Percentiles rank a stretch among this genome's conserved stretches.
Evolutionary conservation across 345 rosid species (phyloP).

Genomic region (Brassica carinata): DNA sequence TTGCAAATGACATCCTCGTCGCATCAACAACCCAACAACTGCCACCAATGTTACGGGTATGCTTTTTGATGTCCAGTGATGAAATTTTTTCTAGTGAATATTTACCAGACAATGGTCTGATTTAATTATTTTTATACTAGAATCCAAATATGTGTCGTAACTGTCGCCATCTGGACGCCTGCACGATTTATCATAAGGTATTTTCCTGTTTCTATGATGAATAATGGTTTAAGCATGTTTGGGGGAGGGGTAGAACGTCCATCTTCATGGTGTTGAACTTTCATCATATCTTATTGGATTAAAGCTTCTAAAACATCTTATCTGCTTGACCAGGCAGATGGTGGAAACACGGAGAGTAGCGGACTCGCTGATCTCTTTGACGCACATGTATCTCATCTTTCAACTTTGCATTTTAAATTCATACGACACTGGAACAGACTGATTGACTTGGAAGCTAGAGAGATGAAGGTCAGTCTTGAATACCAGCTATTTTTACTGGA

Average conservation of each 20-base stretch:
- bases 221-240: not conserved
- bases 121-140: constrained; percentile 45
- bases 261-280: constrained; percentile 22
- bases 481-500: constrained; percentile 6
- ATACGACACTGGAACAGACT: constrained; percentile 78
- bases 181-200: constrained; percentile 96
- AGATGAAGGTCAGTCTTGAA: constrained; percentile 60
- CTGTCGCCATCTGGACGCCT: constrained; percentile 88
- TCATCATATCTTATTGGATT: constrained; percentile 14
- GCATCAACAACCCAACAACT: constrained; percentile 72
- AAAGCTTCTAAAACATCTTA: constrained; percentile 13
- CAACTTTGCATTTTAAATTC: constrained; percentile 60
- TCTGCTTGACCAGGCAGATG: constrained; percentile 69
- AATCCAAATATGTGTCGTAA: constrained; percentile 77
- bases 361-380: constrained; percentile 84
- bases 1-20: constrained; percentile 75
- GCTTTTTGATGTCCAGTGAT: constrained; percentile 32
- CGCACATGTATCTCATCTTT: constrained; percentile 67
- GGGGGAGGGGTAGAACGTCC: not conserved
- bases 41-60: constrained; percentile 88
- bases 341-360: constrained; percentile 77
- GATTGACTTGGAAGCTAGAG: constrained; percentile 92
- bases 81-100: not conserved
- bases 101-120: constrained; percentile 11
- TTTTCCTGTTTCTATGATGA: constrained; percentile 27